phyloP scores from a whole-genome alignment of 768 basidiomycete genomes.

The Xerocomellus intermedius region DNA sequence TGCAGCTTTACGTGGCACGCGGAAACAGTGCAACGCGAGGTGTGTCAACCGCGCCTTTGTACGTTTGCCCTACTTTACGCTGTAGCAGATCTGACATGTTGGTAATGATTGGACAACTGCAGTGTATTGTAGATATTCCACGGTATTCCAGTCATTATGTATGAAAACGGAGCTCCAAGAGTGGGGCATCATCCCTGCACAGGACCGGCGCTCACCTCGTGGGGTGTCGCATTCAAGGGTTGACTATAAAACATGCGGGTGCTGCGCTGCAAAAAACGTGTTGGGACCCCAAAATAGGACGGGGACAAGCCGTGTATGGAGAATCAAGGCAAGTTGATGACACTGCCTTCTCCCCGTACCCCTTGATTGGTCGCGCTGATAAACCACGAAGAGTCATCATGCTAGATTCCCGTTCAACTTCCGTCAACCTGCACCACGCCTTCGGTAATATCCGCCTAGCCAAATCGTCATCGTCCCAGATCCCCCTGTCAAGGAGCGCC shows the following conservation, averaged over 20 bases:
- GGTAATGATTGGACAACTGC: conserved; percentile 17
- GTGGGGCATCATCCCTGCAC: conserved; percentile 26
- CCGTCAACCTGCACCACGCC: conserved; percentile 29
- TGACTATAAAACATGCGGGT: conserved; percentile 27
- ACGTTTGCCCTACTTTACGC: conserved; percentile 24
- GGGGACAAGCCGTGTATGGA: conserved; percentile 11
- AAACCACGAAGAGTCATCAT: conserved; percentile 32
- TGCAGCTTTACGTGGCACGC: conserved; percentile 28
- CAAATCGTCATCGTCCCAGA: conserved; percentile 23
- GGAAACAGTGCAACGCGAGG: conserved; percentile 17
- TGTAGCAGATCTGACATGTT: conserved; percentile 20
- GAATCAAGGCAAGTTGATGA: conserved; percentile 20
- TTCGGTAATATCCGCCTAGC: conserved; percentile 36
- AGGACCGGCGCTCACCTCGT: conserved; percentile 31
- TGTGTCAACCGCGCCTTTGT: conserved; percentile 26
- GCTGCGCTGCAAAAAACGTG: conserved; percentile 37
- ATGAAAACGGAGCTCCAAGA: conserved; percentile 22
- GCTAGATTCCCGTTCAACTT: conserved; percentile 36
- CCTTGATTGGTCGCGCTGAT: conserved; percentile 35
- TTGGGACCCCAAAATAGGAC: conserved; percentile 29
- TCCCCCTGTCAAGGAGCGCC: conserved; percentile 21
- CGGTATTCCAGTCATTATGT: conserved; percentile 31
- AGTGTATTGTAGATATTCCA: conserved; percentile 26
- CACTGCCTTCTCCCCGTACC: conserved; percentile 31
- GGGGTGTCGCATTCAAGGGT: conserved; percentile 20